Percentiles rank a stretch among this genome's conserved stretches.
phyloP scores from a whole-genome alignment of 495 filamentous ascomycete genomes.

The Daldinia loculata region DNA sequence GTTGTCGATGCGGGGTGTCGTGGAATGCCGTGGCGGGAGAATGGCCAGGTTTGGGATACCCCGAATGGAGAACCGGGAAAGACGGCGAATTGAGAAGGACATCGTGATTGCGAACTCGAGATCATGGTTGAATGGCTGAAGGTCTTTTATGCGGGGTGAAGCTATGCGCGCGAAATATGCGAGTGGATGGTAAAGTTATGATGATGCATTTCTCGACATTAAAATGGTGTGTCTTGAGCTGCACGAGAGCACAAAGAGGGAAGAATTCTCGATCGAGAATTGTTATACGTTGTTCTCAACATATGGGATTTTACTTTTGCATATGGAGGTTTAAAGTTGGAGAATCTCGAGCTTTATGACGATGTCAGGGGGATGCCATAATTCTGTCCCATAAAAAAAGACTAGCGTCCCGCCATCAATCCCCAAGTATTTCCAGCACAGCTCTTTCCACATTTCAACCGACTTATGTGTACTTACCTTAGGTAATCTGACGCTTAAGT shows the following conservation, averaged over 20 bases:
- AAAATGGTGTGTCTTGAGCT: constrained; percentile 23
- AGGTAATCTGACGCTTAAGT: not conserved
- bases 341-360: not conserved
- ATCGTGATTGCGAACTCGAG: constrained; percentile 36
- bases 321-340: constrained; percentile 7
- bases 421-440: not conserved
- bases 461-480: not conserved
- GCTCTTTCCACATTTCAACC: not conserved
- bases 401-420: not conserved
- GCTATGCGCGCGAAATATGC: constrained; percentile 30
- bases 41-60: constrained; percentile 19
- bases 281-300: constrained; percentile 7
- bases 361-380: not conserved
- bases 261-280: constrained; percentile 6
- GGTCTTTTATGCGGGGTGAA: constrained; percentile 30
- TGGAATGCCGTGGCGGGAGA: constrained; percentile 37
- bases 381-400: constrained; percentile 4
- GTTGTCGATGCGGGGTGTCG: constrained; percentile 39
- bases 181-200: constrained; percentile 35
- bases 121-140: constrained; percentile 29
- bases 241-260: constrained; percentile 8
- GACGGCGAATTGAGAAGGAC: constrained; percentile 19
- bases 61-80: constrained; percentile 32
- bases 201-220: constrained; percentile 32
- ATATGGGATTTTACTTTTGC: constrained; percentile 1